Base-by-base conservation (phyloP, 495 filamentous ascomycete genomes). In the Patellaria atrata region DNA sequence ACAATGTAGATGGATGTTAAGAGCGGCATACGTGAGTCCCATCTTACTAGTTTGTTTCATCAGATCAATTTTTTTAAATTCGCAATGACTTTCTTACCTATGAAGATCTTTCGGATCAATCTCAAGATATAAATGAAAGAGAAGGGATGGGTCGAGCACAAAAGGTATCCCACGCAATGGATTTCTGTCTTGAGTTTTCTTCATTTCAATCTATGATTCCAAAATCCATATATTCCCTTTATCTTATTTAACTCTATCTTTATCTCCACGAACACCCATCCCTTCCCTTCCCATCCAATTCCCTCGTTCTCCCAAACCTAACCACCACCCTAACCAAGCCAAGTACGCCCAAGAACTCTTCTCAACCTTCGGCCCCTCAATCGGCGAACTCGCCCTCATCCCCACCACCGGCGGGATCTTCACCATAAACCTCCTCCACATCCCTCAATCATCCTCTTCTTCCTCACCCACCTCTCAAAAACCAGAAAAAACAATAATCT, bases 311-410 rank as follows among this genome's bases (percentile, higher is more conserved):
- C 18, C 31, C 12, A 8, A 5, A 12, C 21, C 19, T 15, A 15
- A 30, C 13, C 27, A 22, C n/a, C 23, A 4, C 33, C 27, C 23
- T 4, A 2, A 16, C 23, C 22, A 37, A 31, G 7, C 21, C 11
- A 30, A 8, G 11, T 40, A 92, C 59, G 85, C 80, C 27, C 89
- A 97, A 71, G 89, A 97, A 59, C 81, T 97, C 34, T 76, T 97
- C 40, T 89, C 82, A n/a, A 97, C 89, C 5, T 97, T 97, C 63
- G 66, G 69, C 32, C 85, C 75, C 9, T 65, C 75, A 36, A 66
- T 97, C 0, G 85, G 87, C 28, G 87, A 96, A 56, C 77, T 97
- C 10, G 72, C 89, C n/a, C 73, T 97, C 0, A 68, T 87, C 25
- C 89, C 89, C 0, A 53, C 73, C 12, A 92, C 82, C 0, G 86